Percentiles rank a stretch among this genome's conserved stretches.
Evolutionary conservation across 768 basidiomycete species (phyloP).

Genomic region (Coprinopsis cinerea): DNA sequence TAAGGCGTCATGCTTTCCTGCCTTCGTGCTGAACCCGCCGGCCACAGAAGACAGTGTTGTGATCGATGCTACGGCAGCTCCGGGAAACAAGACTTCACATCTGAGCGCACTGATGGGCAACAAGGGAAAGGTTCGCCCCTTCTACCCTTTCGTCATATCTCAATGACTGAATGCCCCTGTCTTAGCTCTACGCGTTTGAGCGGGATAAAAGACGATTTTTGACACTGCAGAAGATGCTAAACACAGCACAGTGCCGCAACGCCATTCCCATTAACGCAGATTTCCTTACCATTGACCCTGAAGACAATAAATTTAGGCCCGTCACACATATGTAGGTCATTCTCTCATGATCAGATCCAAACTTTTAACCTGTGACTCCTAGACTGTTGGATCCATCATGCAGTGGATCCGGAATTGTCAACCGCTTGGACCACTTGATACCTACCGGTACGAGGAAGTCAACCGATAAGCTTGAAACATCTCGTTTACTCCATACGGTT

Average conservation of each 20-base stretch:
- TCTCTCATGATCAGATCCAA: slow-evolving; percentile 1
- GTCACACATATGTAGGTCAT: slow-evolving; percentile 79
- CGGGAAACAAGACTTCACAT: slow-evolving; percentile 97
- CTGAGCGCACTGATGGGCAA: slow-evolving; percentile 83
- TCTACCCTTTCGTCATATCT: not conserved
- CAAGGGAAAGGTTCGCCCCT: slow-evolving; percentile 60
- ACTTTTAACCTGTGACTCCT: not conserved
- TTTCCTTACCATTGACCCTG: slow-evolving; percentile 76
- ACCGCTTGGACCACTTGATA: slow-evolving; percentile 79
- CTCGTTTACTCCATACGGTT: slow-evolving; percentile 2
- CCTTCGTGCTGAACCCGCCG: slow-evolving; percentile 77
- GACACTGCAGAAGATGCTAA: slow-evolving; percentile 81
- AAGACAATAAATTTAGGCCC: slow-evolving; percentile 49
- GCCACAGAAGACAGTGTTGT: slow-evolving; percentile 47
- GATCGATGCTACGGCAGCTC: slow-evolving; percentile 94
- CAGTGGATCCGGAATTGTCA: slow-evolving; percentile 90
- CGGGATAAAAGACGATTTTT: slow-evolving; percentile 74
- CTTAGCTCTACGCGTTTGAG: slow-evolving; percentile 83
- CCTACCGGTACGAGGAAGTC: slow-evolving; percentile 55
- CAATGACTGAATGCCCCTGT: not conserved
- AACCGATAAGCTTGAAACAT: slow-evolving; percentile 1
- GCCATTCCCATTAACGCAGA: slow-evolving; percentile 71
- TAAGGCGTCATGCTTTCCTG: slow-evolving; percentile 97
- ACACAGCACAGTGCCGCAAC: slow-evolving; percentile 80
- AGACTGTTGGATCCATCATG: slow-evolving; percentile 96